A percentile compares a stretch with the other conserved stretches of the same genome.
phyloP scores from a whole-genome alignment of 257 asterid species.

The Buddleja alternifolia region DNA sequence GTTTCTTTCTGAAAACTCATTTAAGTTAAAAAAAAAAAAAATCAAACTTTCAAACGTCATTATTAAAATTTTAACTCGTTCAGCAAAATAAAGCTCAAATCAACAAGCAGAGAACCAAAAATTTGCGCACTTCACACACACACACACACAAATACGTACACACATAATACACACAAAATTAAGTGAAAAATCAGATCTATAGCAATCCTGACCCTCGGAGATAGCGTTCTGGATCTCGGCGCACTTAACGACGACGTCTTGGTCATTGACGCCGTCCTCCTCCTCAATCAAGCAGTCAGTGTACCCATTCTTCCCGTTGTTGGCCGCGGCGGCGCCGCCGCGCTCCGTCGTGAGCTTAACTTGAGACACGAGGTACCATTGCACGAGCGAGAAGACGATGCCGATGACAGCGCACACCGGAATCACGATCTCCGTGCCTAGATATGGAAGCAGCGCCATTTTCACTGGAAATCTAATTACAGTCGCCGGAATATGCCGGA shows the following conservation, averaged over 20 bases:
- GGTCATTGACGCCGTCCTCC: slow-evolving; percentile 80
- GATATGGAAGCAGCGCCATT: slow-evolving; percentile 63
- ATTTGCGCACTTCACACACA: not conserved
- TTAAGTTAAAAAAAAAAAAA: not conserved
- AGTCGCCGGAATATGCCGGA: slow-evolving; percentile 22
- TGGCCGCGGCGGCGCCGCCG: slow-evolving; percentile 33
- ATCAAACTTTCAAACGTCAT: not conserved
- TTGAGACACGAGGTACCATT: slow-evolving; percentile 48
- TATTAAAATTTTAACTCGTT: too few species aligned
- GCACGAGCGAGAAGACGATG: slow-evolving; percentile 59
- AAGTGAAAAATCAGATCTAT: slow-evolving; percentile 38
- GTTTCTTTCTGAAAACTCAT: slow-evolving; percentile 1
- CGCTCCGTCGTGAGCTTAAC: slow-evolving; percentile 46
- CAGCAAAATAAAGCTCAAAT: slow-evolving; percentile 1
- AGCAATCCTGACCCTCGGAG: slow-evolving; percentile 66
- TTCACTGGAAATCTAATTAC: slow-evolving; percentile 20
- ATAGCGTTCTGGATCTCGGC: slow-evolving; percentile 88
- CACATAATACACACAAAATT: slow-evolving; percentile 17
- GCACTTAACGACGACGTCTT: slow-evolving; percentile 71
- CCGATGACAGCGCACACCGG: slow-evolving; percentile 72
- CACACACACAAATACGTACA: slow-evolving; percentile 1
- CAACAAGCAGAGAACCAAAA: not conserved
- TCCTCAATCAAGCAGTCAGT: slow-evolving; percentile 79
- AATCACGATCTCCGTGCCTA: slow-evolving; percentile 58
- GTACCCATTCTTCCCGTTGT: slow-evolving; percentile 62